Evolutionary conservation across 495 filamentous ascomycete genomes (phyloP).

Genomic region (Podospora bellae-mahoneyi): DNA sequence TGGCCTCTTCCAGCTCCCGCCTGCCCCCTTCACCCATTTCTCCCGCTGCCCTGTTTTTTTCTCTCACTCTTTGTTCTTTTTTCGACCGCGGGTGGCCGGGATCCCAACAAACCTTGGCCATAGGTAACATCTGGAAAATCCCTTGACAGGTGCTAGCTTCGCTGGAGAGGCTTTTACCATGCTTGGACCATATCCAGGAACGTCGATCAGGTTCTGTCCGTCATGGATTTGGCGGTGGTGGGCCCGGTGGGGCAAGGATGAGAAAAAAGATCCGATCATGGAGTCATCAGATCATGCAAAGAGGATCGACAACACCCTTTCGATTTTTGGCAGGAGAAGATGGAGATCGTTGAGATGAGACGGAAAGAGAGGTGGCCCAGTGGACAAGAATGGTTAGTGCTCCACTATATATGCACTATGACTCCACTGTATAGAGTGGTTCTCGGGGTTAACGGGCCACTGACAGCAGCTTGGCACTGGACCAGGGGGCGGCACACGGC

Average conservation of each 20-base stretch:
- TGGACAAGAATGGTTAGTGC: not conserved
- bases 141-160: not conserved
- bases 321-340: constrained; percentile 2
- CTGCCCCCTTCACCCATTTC: not conserved
- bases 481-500: not conserved
- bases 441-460: constrained; percentile 7
- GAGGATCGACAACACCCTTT: not conserved
- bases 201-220: not conserved
- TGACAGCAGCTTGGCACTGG: not conserved
- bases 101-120: not conserved
- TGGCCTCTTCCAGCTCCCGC: not conserved
- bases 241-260: not conserved
- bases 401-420: constrained; percentile 5
- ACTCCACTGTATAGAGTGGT: constrained; percentile 2
- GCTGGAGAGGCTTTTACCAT: not conserved
- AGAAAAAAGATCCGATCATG: constrained; percentile 10
- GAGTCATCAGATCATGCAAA: constrained; percentile 11
- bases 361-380: constrained; percentile 4
- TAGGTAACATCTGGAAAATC: constrained; percentile 6
- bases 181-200: not conserved
- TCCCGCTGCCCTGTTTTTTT: constrained; percentile 7
- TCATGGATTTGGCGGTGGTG: constrained; percentile 3
- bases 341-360: constrained; percentile 5
- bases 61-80: not conserved
- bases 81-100: not conserved